Conservation (phyloP, 202 grass and related monocot genomes). For the Hordeum pubiflorum region DNA sequence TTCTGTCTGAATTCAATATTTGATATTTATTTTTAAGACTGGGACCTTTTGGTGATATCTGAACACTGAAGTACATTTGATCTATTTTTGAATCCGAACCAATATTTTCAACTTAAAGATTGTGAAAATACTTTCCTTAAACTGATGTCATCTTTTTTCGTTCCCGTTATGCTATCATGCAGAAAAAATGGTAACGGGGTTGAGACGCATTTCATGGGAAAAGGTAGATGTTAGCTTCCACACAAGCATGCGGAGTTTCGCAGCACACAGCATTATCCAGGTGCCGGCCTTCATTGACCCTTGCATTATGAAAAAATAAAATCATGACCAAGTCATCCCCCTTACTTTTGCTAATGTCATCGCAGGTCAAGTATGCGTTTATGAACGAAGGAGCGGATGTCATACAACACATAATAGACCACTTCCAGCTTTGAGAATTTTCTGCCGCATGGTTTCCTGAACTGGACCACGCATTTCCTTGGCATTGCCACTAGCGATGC, state of each 20-base stretch:
- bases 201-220: conserved; percentile 56
- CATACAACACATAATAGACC: conserved; percentile 76
- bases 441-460: too few species aligned
- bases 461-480: background rate
- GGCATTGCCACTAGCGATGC: background rate
- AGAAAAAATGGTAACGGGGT: conserved; percentile 68
- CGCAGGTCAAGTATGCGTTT: conserved; percentile 61
- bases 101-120: background rate
- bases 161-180: background rate
- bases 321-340: background rate
- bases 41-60: background rate
- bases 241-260: conserved; percentile 48
- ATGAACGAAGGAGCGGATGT: conserved; percentile 78
- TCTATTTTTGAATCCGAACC: background rate
- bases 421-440: conserved; percentile 43
- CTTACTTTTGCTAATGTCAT: background rate
- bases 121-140: background rate
- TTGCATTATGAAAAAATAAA: background rate
- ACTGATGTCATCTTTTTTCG: background rate
- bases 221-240: conserved; percentile 75
- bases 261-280: conserved; percentile 73
- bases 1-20: background rate
- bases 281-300: background rate
- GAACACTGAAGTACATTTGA: background rate
- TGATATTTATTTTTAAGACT: background rate